Base-by-base conservation (phyloP, 345 rosid genomes). In the Eucalyptus cloeziana region DNA sequence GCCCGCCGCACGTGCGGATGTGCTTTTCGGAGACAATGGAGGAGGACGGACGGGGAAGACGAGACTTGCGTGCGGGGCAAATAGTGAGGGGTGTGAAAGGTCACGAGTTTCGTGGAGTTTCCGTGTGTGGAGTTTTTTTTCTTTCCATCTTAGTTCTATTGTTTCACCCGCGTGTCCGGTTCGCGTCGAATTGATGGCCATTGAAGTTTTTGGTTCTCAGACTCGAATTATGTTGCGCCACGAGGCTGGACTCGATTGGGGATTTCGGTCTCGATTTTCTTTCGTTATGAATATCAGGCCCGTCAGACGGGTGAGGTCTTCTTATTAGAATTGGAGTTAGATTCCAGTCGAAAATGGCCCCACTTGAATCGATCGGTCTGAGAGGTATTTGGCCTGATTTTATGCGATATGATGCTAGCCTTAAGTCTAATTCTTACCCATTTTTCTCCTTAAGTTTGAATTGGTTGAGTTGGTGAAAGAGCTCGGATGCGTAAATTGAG, bases 1-100 rank as follows among this genome's bases (percentile, higher is more conserved):
- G 85, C 5, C 30, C 67, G 88, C 27, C 88, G 88, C 88, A 87
- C 88, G 80, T 87, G 80, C 79, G 88, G 79, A 47, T 44, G 88
- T 44, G 80, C 79, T 30, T 87, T 56, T 45, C 44, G 88, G 88
- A 64, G 88, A 86, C 76, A 56, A 31, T 6, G 21, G 64, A 31
- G 44, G 8, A 8, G 33, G n/a, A 60, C 31, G 7, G n/a, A 2
- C 0, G 64, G 2, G 31, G 33, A 7, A 13, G 51, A 22, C 30
- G 86, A 30, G 25, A 85, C 13, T 47, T 31, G 52, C 52, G 49
- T 47, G n/a, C 33, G 31, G 37, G 54, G 33, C 49, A 31, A 85
- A 56, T 24, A n/a, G 49, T 0, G 37, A 45, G 49, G 27, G 33
- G 16, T 12, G 69, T 5, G 62, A 22, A 60, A 60, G 69, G 4